Base-by-base conservation (phyloP, 78 protist species). In the Anaeramoeba flamelloides region DNA sequence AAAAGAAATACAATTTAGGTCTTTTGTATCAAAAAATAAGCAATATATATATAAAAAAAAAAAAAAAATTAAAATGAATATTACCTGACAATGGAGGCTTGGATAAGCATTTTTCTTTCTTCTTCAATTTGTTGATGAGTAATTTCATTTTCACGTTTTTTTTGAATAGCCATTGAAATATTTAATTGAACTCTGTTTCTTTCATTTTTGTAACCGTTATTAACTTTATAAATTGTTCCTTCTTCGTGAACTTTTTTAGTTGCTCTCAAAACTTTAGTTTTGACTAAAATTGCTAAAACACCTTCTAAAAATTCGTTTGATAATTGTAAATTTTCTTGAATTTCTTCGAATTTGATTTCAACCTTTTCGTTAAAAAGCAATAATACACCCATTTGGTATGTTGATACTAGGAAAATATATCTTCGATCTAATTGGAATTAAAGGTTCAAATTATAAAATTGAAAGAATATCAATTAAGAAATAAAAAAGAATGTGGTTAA, bases 321-420 rank as follows among this genome's bases (percentile, higher is more conserved):
- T 31, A 86, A 39, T 41, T 78, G 89, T 22, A 90, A 85, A 33
- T 81, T 31, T 69, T 39, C 83, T 41, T 84, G 87, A 40, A 88
- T 76, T 30, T 87, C 86, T 37, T 86, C 91, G 22, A 76, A 32
- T 32, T 89, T 84, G 0, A 81, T 1, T 0, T 37, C 33, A 3
- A 79, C 87, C 3, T 76, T 76, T 2, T 38, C 32, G 87, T 91
- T 89, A 82, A 82, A 91, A 39, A 77, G 86, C 36, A 89, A 41
- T 17, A 91, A 86, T 0, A 91, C 75, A 77, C 87, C 90, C 77
- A 85, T 85, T 82, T 26, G 38, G 79, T 77, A 77, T 38, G 3
- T 75, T 3, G 77, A 75, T n/a, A n/a, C n/a, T n/a, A n/a, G n/a
- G n/a, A n/a, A n/a, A n/a, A n/a, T n/a, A n/a, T n/a, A n/a, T n/a